Conservation (phyloP, 495 filamentous ascomycete species). For the Trichoderma gamsii region DNA sequence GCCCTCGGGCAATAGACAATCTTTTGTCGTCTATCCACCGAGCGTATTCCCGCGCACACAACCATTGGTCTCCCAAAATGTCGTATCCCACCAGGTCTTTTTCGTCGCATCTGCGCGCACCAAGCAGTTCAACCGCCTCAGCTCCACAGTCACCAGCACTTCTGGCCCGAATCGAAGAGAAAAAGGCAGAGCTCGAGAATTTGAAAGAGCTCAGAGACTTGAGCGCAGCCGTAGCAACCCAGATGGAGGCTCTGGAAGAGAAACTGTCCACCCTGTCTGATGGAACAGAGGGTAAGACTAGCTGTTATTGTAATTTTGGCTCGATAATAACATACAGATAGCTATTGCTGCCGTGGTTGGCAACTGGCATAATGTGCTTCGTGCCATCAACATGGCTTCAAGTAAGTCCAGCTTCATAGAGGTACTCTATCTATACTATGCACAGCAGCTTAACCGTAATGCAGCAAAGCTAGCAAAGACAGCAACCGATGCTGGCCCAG, state of each 20-base stretch:
- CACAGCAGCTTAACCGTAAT: neutral
- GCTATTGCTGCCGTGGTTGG: constrained; percentile 86
- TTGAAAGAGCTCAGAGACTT: constrained; percentile 81
- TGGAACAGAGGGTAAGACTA: constrained; percentile 75
- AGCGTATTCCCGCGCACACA: neutral
- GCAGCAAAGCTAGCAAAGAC: constrained; percentile 38
- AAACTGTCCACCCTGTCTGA: constrained; percentile 83
- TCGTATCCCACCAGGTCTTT: constrained; percentile 48
- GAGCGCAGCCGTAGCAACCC: constrained; percentile 74
- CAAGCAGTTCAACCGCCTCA: constrained; percentile 41
- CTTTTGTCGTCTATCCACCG: neutral
- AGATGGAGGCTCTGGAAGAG: constrained; percentile 86
- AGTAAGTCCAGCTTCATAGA: constrained; percentile 49
- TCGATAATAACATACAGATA: constrained; percentile 27
- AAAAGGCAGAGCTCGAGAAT: constrained; percentile 87
- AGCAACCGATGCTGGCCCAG: constrained; percentile 33
- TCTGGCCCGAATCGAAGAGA: constrained; percentile 82
- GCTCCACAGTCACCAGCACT: constrained; percentile 72
- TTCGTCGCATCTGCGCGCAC: constrained; percentile 56
- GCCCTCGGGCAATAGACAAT: neutral
- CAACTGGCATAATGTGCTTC: constrained; percentile 94
- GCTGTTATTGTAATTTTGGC: neutral
- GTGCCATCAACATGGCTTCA: constrained; percentile 91
- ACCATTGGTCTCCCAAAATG: constrained; percentile 20
- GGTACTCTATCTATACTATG: neutral